Percentiles rank a stretch among this genome's conserved stretches.
phyloP scores from a whole-genome alignment of 2,329 filamentous ascomycete species.

The Penicillium sp. region DNA sequence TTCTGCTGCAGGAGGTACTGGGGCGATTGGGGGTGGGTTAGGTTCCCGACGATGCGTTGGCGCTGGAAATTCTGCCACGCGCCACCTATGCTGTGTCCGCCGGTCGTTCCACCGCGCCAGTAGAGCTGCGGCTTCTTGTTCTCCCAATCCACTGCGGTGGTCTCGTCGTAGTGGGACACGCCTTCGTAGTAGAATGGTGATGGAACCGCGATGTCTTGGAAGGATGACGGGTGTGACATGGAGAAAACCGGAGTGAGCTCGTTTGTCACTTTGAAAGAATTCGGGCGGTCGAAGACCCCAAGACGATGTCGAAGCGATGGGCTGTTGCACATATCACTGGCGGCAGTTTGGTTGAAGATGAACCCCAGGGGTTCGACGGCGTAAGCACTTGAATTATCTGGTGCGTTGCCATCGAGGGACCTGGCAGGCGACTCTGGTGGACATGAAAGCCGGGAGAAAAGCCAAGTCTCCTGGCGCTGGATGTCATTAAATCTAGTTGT shows the following conservation, averaged over 20 bases:
- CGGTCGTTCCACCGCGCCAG: constrained; percentile 94
- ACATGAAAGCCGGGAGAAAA: constrained; percentile 12
- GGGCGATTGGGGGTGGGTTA: constrained; percentile 62
- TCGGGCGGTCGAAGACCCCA: constrained; percentile 10
- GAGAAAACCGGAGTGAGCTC: constrained; percentile 16
- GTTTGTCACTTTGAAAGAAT: constrained; percentile 12
- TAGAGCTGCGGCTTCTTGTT: constrained; percentile 71
- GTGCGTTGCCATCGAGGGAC: constrained; percentile 1
- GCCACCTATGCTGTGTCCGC: constrained; percentile 78
- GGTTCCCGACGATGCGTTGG: constrained; percentile 74
- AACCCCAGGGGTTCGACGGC: constrained; percentile 10
- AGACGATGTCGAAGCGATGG: constrained; percentile 11
- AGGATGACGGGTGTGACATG: constrained; percentile 14
- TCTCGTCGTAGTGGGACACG: constrained; percentile 1
- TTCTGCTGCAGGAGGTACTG: constrained; percentile 57
- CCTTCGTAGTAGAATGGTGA: constrained; percentile 15
- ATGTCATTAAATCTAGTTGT: constrained; percentile 11
- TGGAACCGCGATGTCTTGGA: constrained; percentile 16
- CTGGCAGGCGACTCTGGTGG: constrained; percentile 15
- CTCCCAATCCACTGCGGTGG: constrained; percentile 7
- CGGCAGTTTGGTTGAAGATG: constrained; percentile 12
- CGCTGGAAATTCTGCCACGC: constrained; percentile 84
- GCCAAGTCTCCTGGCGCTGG: constrained; percentile 16
- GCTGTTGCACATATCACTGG: constrained; percentile 13
- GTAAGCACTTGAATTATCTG: neutral